phyloP scores from a whole-genome alignment of 805 yeast genomes.

The Saccharomycopsis sp. region DNA sequence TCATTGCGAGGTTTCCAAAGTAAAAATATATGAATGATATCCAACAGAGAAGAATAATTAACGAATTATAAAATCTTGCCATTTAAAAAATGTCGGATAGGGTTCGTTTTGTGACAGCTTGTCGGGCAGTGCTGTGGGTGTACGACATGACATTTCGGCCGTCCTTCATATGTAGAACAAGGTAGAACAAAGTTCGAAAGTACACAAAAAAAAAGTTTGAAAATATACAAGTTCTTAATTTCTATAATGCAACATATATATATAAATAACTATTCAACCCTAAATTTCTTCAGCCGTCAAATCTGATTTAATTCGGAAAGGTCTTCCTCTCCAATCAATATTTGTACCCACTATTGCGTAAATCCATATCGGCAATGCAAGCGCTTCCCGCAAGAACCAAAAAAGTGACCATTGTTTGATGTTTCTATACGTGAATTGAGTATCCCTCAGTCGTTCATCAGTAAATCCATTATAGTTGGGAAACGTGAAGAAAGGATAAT shows the following conservation, averaged over 20 bases:
- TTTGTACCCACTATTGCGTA: constrained; percentile 71
- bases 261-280: no score
- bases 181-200: no score
- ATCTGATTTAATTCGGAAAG: constrained; percentile 66
- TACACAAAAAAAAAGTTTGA: no score
- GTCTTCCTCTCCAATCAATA: constrained; percentile 74
- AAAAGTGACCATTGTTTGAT: constrained; percentile 23
- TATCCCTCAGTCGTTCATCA: neutral
- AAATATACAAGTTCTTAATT: neutral
- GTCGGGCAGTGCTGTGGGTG: no score
- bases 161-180: no score
- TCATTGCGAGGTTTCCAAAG: no score
- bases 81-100: no score
- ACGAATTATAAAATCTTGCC: no score
- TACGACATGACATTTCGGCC: no score
- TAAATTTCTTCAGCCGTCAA: constrained; percentile 60
- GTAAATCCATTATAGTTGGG: constrained; percentile 18
- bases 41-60: no score
- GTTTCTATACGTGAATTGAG: constrained; percentile 2
- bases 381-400: constrained; percentile 64
- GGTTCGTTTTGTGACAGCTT: no score
- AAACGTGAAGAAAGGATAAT: constrained; percentile 14
- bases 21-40: no score
- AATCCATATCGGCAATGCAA: constrained; percentile 83
- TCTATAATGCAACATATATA: neutral